These are phyloP conservation scores for Termitomyces titanicus DNA, from an alignment of 768 basidiomycete genomes.

Conservation along the genomic window DNA sequence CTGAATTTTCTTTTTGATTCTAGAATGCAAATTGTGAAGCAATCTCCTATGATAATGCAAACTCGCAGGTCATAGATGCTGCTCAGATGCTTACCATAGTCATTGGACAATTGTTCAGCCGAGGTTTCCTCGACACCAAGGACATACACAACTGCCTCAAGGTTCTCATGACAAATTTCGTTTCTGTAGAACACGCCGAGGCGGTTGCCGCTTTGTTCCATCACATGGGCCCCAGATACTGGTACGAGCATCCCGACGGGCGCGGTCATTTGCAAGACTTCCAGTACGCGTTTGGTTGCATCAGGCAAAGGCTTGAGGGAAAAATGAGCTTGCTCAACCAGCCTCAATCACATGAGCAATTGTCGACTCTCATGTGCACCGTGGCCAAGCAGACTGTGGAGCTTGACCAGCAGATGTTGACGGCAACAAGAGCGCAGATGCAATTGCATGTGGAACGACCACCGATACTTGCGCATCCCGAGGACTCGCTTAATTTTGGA, in stretches of 20 bases:
- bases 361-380: background rate
- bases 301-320: slow-evolving; percentile 10
- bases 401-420: slow-evolving; percentile 2
- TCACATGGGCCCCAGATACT: slow-evolving; percentile 12
- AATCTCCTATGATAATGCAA: slow-evolving; percentile 10
- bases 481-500: background rate
- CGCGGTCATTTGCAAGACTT: slow-evolving; percentile 7
- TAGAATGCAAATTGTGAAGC: slow-evolving; percentile 13
- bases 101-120: slow-evolving; percentile 11
- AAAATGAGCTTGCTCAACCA: slow-evolving; percentile 11
- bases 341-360: slow-evolving; percentile 1
- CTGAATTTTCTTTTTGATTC: background rate
- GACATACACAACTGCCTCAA: slow-evolving; percentile 13
- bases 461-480: background rate
- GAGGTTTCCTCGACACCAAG: slow-evolving; percentile 8
- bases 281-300: background rate
- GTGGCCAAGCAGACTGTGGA: slow-evolving; percentile 4
- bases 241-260: slow-evolving; percentile 14
- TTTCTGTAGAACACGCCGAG: slow-evolving; percentile 17
- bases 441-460: background rate
- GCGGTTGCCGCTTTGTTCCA: slow-evolving; percentile 11
- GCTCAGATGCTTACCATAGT: slow-evolving; percentile 10
- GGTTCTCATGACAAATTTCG: slow-evolving; percentile 12
- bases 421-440: background rate
- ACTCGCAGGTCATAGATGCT: background rate